Base-by-base conservation (phyloP, 148 eudicot species). In the Diospyros lotus region DNA sequence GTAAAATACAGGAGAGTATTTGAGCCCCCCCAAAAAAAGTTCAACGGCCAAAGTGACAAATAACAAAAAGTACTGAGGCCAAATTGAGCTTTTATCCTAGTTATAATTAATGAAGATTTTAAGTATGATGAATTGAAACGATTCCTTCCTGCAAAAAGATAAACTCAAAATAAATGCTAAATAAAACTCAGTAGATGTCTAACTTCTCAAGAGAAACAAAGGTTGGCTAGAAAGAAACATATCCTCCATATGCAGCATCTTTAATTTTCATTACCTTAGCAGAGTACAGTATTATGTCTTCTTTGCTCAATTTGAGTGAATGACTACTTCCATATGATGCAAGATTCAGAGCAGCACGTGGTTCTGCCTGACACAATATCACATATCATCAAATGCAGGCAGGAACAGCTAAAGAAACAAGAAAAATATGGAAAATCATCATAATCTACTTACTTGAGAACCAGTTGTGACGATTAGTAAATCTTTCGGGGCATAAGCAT, bases 301-400 rank as follows among this genome's bases (percentile, higher is more conserved):
- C 98, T 86, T 94, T 94, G 90, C 68, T 90, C 77, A 94, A 76
- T 82, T 94, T 94, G 79, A 94, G 96, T 42, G 97, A 90, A 88
- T 94, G 97, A 77, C 98, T 92, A 80, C 97, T 89, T 79, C 97
- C 97, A 71, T 70, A 89, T 41, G 98, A 94, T 46, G 98, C 97
- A 82, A 94, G 98, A 82, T 94, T 94, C 82, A 94, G 85, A 69
- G 98, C 98, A 74, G 98, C 98, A 87, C 97, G 98, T 73, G 97
- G 89, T 79, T 94, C 98, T 84, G 96, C 98, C 98, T 94, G 93
- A 90, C 90, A 95, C 85, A 84, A 74, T 51, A 77, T 53, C 71
- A 79, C 48, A 81, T 58, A 53, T 73, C 63, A 76, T 83, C 82
- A 81, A 60, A 81, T 59, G 71, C 79, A 66, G 82, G 66, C 62